These are phyloP conservation scores for Boletus tomentosulus DNA, from an alignment of 768 basidiomycete genomes.

Conservation along the genomic window DNA sequence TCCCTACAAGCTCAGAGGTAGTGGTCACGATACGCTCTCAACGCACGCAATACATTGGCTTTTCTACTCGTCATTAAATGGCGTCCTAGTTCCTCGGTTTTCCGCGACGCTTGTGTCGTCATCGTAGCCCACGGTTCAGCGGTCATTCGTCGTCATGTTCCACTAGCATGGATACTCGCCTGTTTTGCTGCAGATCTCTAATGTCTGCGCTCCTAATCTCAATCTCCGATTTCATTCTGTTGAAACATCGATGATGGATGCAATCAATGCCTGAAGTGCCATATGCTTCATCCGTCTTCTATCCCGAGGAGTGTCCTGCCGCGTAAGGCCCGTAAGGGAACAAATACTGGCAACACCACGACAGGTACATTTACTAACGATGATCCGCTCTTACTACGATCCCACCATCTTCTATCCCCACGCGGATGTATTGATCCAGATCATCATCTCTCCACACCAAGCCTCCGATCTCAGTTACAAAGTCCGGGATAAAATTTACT, in stretches of 20 bases:
- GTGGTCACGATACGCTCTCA: too few relatives aligned
- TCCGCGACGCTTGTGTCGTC: too few relatives aligned
- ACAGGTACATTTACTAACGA: not conserved
- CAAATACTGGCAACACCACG: not conserved
- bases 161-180: not conserved
- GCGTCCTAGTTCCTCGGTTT: too few relatives aligned
- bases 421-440: not conserved
- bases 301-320: not conserved
- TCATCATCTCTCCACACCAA: not conserved
- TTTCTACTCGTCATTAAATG: too few relatives aligned
- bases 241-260: not conserved
- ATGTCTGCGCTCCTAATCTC: not conserved
- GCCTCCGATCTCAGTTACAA: not conserved
- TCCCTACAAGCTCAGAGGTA: too few relatives aligned
- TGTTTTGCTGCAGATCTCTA: not conserved
- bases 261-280: not conserved
- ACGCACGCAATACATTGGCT: too few relatives aligned
- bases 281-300: not conserved
- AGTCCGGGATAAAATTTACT: not conserved
- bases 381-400: not conserved
- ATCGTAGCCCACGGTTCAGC: too few relatives aligned
- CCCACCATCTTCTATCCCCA: not conserved
- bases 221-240: not conserved
- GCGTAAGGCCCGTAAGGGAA: not conserved
- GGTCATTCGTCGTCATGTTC: not conserved